Percentiles rank a stretch among this genome's conserved stretches.
Conservation (phyloP, 1,139 yeast species). For the Saccharomyces pastorianus region DNA sequence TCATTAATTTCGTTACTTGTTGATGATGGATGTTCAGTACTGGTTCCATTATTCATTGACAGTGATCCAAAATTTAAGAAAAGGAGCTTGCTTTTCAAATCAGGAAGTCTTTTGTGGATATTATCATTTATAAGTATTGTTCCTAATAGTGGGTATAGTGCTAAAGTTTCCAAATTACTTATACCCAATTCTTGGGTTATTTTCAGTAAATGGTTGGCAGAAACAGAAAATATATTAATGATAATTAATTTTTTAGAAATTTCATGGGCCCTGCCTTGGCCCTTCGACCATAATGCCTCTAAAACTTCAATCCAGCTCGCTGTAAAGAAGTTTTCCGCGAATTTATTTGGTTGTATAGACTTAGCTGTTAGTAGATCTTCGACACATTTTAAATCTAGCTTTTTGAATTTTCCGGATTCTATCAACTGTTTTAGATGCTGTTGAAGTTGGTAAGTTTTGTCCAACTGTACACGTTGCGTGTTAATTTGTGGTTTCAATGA, state of each 20-base stretch:
- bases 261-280: constrained; percentile 45
- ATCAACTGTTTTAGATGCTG: constrained; percentile 38
- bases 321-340: constrained; percentile 49
- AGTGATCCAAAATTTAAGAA: constrained; percentile 22
- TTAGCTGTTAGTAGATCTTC: constrained; percentile 35
- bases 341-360: constrained; percentile 22
- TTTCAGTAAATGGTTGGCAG: constrained; percentile 39
- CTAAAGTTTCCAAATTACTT: constrained; percentile 36
- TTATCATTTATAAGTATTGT: constrained; percentile 46
- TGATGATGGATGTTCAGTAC: neutral
- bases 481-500: constrained; percentile 26
- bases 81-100: constrained; percentile 15
- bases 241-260: constrained; percentile 43
- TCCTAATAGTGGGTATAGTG: constrained; percentile 46
- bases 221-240: constrained; percentile 44
- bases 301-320: constrained; percentile 49
- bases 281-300: constrained; percentile 50
- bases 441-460: constrained; percentile 26
- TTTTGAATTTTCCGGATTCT: constrained; percentile 39
- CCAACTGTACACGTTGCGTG: constrained; percentile 24
- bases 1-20: constrained; percentile 12
- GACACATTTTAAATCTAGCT: constrained; percentile 40
- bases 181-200: constrained; percentile 42
- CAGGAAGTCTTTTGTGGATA: constrained; percentile 40
- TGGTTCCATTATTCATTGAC: neutral